Percentiles rank a stretch among this genome's conserved stretches.
These are phyloP conservation scores for Ogataea ganodermae DNA, from an alignment of 805 yeast species.

Conservation along the genomic window DNA sequence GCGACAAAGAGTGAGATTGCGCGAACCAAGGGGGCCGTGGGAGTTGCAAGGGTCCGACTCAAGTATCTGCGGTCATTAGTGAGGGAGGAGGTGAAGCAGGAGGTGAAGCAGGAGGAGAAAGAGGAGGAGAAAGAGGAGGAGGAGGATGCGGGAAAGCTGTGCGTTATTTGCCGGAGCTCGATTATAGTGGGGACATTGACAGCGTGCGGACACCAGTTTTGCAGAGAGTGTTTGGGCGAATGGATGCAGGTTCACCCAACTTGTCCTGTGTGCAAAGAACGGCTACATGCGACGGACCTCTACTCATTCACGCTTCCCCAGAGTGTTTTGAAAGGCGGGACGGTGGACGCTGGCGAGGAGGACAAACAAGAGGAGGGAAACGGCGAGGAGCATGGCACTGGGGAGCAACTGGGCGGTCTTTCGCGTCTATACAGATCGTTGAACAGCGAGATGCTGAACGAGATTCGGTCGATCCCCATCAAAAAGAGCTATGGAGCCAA, in stretches of 20 bases:
- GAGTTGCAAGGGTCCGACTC: constrained; percentile 41
- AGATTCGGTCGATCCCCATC: constrained; percentile 47
- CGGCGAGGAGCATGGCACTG: not conserved
- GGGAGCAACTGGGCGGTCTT: constrained; percentile 32
- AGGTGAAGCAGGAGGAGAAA: constrained; percentile 10
- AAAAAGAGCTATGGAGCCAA: constrained; percentile 75
- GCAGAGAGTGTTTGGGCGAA: constrained; percentile 72
- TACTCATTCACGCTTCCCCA: constrained; percentile 69
- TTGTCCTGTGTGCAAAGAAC: constrained; percentile 83
- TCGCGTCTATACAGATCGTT: constrained; percentile 49
- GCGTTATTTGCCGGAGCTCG: constrained; percentile 76
- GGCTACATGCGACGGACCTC: constrained; percentile 50
- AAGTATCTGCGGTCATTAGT: constrained; percentile 50
- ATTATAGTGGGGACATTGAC: constrained; percentile 79
- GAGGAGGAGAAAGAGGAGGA: constrained; percentile 24
- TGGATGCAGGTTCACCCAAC: constrained; percentile 59
- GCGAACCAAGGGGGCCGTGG: constrained; percentile 22
- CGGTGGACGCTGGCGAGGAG: not conserved
- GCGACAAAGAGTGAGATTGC: constrained; percentile 8
- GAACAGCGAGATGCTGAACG: constrained; percentile 42
- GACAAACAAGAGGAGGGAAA: constrained; percentile 7
- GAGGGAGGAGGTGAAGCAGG: constrained; percentile 18
- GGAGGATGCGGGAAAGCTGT: constrained; percentile 45
- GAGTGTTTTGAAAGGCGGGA: constrained; percentile 50
- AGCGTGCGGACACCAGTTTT: constrained; percentile 90